Evolutionary conservation across 2,329 filamentous ascomycete species (phyloP).

Genomic region (Trichoderma endophyticum): DNA sequence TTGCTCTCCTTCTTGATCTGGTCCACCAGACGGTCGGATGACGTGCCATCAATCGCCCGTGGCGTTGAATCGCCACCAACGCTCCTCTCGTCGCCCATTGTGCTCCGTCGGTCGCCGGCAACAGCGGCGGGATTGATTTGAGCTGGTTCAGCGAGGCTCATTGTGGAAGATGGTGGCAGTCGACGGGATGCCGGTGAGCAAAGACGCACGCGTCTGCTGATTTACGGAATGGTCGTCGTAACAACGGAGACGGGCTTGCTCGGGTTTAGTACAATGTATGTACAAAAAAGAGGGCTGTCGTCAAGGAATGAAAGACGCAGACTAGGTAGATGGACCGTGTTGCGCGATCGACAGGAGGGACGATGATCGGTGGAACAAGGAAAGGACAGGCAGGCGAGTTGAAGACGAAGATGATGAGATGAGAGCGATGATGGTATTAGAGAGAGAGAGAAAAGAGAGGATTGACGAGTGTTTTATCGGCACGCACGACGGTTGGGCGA

Average conservation of each 20-base stretch:
- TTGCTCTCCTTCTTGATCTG: constrained; percentile 24
- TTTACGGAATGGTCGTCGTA: neutral
- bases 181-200: neutral
- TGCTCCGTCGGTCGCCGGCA: constrained; percentile 20
- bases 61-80: constrained; percentile 34
- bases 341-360: constrained; percentile 16
- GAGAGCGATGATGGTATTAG: neutral
- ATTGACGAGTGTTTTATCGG: constrained; percentile 12
- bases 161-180: constrained; percentile 16
- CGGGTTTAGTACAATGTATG: neutral
- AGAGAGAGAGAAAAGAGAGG: neutral
- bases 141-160: constrained; percentile 32
- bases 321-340: neutral
- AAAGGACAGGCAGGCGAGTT: neutral
- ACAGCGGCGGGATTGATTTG: constrained; percentile 15
- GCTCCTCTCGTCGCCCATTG: constrained; percentile 28
- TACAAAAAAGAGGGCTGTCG: neutral
- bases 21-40: constrained; percentile 30
- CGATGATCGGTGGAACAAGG: neutral
- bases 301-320: neutral
- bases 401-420: neutral
- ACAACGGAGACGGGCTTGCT: neutral
- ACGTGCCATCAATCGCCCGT: constrained; percentile 28
- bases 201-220: neutral
- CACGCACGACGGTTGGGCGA: constrained; percentile 7